Base-by-base conservation (phyloP, 139 green algal species). In the Chara braunii region DNA sequence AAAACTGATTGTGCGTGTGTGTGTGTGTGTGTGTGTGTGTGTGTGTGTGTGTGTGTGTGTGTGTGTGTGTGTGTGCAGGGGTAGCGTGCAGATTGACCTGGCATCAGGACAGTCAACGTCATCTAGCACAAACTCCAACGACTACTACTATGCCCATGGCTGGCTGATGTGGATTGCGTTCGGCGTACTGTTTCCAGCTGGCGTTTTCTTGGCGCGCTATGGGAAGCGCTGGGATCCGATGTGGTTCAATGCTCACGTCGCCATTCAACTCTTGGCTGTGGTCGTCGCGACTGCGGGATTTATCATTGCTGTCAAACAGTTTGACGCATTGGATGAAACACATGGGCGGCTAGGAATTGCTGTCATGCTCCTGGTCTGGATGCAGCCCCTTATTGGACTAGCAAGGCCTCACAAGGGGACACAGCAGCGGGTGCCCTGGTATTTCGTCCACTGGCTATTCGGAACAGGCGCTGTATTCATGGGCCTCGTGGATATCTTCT, bases 401-500 rank as follows among this genome's bases (percentile, higher is more conserved):
- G 12, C 30, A 31, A 37, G 57, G 14, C 57, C 57, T 8, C 11
- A 65, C 24, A 29, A 63, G 37, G 57, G 57, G 42, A 54, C 5
- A n/a, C 11, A 3, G 32, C 7, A 30, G 3, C 57, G 57, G n/a
- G 5, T 67, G 32, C 22, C 57, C 3, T 67, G 57, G 57, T 52
- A 43, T 4, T 29, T 67, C 43, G 5, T 54, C 3, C 57, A 67
- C 42, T 67, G 42, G 9, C 42, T 58, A 22, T 31, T 67, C 6
- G 57, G 57, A 12, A 5, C 35, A 28, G 22, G 12, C 6, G 57
- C 43, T 28, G 57, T 67, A 9, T 37, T n/a, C 18, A 37, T 67
- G 14, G 57, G n/a, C 12, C 60, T 37, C 42, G 26, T 63, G 42
- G 30, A 67, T 28, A 67, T 67, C 24, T 67, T 24, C 33, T 65